Base-by-base conservation (phyloP, 345 rosid species). In the Abelmoschus esculentus region DNA sequence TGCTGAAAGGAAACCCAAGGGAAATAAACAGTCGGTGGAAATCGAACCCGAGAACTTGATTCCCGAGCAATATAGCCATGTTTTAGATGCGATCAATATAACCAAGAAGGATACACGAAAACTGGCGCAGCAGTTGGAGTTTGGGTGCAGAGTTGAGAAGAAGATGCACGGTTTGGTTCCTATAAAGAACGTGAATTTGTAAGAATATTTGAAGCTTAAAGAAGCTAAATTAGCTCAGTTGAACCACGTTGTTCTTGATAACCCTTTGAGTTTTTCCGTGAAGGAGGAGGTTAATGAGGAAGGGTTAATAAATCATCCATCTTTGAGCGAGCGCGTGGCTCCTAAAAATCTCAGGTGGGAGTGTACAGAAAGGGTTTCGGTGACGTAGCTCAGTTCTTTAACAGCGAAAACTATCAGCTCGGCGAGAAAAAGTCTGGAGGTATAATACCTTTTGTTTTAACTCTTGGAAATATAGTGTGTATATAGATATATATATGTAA, bases 301-400 rank as follows among this genome's bases (percentile, higher is more conserved):
- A 65, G 75, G 38, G 13, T 55, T 67, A 46, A 52, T 47, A 46
- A 68, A 32, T 36, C 26, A 19, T 38, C 32, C 74, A 52, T 61
- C 63, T 70, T 72, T 75, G 11, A 75, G 75, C 58, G 87, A 86
- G 75, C 83, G 96, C 47, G 88, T 78, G 61, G 81, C 80, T 2
- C 90, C 96, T 1, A 90, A 81, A 86, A 88, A 89, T 66, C 96
- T 97, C 4, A 91, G 88, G 73, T 87, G 96, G 96, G 99, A 0
- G 99, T 91, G 52, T 93, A 89, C 66, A 96, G 97, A 19, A 87
- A 70, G 75, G 96, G 98, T n/a, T 84, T 93, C 72, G 96, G 89
- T 49, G 90, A 91, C 70, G 87, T 93, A 60, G 68, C 84, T 3
- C 84, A 84, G 40, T 88, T 91, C 49, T 87, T 93, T 59, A 83